A percentile compares a stretch with the other conserved stretches of the same genome.
These are phyloP conservation scores for Periglandula ipomoeae DNA, from an alignment of 2,329 filamentous ascomycete genomes.

Conservation along the genomic window DNA sequence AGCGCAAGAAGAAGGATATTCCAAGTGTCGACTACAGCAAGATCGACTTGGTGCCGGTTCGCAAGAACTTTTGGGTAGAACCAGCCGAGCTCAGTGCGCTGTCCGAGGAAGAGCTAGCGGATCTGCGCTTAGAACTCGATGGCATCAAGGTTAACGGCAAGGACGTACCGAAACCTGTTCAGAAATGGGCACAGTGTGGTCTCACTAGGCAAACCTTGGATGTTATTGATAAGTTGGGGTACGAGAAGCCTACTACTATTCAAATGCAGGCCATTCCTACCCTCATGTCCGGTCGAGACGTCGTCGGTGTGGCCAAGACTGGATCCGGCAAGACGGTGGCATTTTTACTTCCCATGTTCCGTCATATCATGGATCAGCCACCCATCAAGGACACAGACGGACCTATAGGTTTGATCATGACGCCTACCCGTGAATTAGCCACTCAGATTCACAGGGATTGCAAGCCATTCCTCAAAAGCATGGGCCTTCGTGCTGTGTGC, in stretches of 20 bases:
- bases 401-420: constrained; percentile 81
- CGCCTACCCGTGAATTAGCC: constrained; percentile 86
- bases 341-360: constrained; percentile 92
- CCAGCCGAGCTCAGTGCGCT: constrained; percentile 74
- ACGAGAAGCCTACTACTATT: constrained; percentile 84
- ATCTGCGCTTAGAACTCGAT: constrained; percentile 78
- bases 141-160: constrained; percentile 90
- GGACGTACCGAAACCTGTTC: constrained; percentile 84
- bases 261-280: constrained; percentile 91
- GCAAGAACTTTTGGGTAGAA: constrained; percentile 93
- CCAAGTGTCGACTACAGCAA: constrained; percentile 80
- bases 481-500: constrained; percentile 78
- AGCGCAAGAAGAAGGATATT: constrained; percentile 92
- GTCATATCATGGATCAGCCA: constrained; percentile 91
- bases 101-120: constrained; percentile 74
- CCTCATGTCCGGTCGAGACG: constrained; percentile 92
- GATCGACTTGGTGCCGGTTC: constrained; percentile 72
- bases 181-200: constrained; percentile 94
- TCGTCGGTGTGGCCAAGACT: constrained; percentile 94
- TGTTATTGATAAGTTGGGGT: constrained; percentile 72
- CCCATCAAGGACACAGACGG: constrained; percentile 77
- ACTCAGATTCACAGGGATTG: constrained; percentile 92
- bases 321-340: constrained; percentile 96
- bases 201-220: constrained; percentile 80
- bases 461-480: constrained; percentile 84